phyloP scores from a whole-genome alignment of 768 basidiomycete genomes.

The Suillus ampliporus region DNA sequence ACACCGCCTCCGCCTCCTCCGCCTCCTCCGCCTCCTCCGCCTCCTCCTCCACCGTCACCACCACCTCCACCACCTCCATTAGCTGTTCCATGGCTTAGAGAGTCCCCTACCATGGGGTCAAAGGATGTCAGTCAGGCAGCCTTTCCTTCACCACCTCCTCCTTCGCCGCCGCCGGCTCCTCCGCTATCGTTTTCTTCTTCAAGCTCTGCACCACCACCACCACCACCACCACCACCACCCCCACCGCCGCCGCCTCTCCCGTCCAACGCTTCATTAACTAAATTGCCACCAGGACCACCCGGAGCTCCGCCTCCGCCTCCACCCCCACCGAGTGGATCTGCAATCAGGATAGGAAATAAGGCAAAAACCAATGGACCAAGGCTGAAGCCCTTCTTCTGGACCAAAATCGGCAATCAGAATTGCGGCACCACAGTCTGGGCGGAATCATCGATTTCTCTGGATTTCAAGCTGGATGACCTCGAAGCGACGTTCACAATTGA shows the following conservation, averaged over 20 bases:
- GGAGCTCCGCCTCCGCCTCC: conserved; percentile 39
- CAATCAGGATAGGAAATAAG: conserved; percentile 39
- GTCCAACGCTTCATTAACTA: conserved; percentile 22
- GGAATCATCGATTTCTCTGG: conserved; percentile 48
- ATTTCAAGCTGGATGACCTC: conserved; percentile 71
- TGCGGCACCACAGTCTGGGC: conserved; percentile 71
- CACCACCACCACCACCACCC: conserved; percentile 39
- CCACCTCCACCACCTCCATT: conserved; percentile 28
- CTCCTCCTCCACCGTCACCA: conserved; percentile 33
- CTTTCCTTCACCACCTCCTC: conserved; percentile 34
- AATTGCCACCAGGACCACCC: conserved; percentile 44
- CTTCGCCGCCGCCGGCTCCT: conserved; percentile 32
- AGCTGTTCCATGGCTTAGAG: neutral
- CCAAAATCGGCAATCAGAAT: conserved; percentile 61
- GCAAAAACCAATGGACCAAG: conserved; percentile 51
- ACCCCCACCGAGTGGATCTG: conserved; percentile 27
- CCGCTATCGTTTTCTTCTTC: conserved; percentile 13
- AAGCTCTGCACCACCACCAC: conserved; percentile 26
- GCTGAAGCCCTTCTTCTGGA: conserved; percentile 92
- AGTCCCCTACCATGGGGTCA: conserved; percentile 21
- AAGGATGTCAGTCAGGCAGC: conserved; percentile 10
- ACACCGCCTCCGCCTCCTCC: conserved; percentile 28
- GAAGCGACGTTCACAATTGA: conserved; percentile 75
- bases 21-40: conserved; percentile 24
- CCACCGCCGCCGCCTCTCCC: conserved; percentile 35